Percentiles rank a stretch among this genome's conserved stretches.
Conservation (phyloP, 202 grass and related monocot genomes). For the Eragrostis tef region DNA sequence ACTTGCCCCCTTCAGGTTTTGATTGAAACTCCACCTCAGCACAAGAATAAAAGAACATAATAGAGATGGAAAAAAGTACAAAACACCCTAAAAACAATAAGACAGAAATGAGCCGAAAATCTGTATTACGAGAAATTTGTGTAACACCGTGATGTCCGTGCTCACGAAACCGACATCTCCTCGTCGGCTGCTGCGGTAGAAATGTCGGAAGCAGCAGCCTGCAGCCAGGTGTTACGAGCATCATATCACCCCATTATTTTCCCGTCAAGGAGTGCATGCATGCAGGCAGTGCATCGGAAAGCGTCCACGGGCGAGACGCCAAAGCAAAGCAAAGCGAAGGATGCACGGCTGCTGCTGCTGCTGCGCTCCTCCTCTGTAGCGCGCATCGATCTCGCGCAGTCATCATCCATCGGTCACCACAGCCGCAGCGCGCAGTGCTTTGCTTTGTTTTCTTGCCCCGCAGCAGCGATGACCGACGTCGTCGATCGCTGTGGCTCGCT, state of each 20-base stretch:
- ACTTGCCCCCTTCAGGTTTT: too few relatives aligned
- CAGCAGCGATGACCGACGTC: background rate
- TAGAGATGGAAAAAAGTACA: too few relatives aligned
- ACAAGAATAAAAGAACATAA: too few relatives aligned
- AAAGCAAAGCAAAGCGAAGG: background rate
- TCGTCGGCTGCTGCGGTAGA: slow-evolving; percentile 24
- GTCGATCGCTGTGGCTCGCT: background rate
- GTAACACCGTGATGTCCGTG: too few relatives aligned
- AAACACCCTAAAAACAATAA: too few relatives aligned
- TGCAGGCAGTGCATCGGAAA: slow-evolving; percentile 20
- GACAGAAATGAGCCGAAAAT: too few relatives aligned
- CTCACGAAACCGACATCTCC: background rate
- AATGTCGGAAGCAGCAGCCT: background rate
- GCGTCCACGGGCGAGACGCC: background rate
- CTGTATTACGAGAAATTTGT: too few relatives aligned
- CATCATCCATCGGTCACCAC: background rate
- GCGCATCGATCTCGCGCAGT: slow-evolving; percentile 26
- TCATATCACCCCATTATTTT: slow-evolving; percentile 31
- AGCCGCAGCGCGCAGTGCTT: background rate
- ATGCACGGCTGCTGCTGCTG: background rate
- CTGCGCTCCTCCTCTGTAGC: background rate
- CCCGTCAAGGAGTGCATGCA: background rate
- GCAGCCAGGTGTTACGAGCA: slow-evolving; percentile 33
- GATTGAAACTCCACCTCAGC: too few relatives aligned
- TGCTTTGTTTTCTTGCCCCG: slow-evolving; percentile 39